Base-by-base conservation (phyloP, 495 filamentous ascomycete species). In the Penicillium samsonianum region DNA sequence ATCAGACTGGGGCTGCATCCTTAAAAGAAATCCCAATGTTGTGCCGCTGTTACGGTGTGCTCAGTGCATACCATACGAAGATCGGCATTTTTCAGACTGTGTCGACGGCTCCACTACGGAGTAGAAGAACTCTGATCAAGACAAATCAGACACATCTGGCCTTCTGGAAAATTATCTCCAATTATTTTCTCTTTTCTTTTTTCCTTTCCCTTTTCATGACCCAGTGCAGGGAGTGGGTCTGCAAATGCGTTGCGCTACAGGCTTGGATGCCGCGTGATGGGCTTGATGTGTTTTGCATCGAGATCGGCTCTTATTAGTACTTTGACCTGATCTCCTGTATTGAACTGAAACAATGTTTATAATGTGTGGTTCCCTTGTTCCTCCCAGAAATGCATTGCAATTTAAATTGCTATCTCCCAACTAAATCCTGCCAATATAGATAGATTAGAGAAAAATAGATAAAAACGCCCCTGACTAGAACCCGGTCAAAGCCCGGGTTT, bases 211-310 rank as follows among this genome's bases (percentile, higher is more conserved):
- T 51, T 53, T 60, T 47, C 41, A 54, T 62, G 56, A n/a, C n/a
- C n/a, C n/a, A n/a, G 60, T 66, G 65, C 60, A 68, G 58, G 46
- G 61, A 60, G 65, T 66, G 66, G 66, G 54, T 38, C 58, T 64
- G 50, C 50, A 61, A 63, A 56, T 68, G 57, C 57, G 57, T 63
- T 58, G 58, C 63, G 58, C 55, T 59, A 57, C 51, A 37, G 50
- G 37, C 53, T 58, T 59, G 58, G 54, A 61, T 53, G 55, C 56
- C 49, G 57, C 54, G 61, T 46, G 47, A 62, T 57, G 26, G 49
- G 49, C 38, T 41, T 52, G 54, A 58, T 62, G 62, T 55, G 58
- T 54, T 60, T 49, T 51, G 58, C 59, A 62, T 47, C n/a, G 4
- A 40, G 53, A 55, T 55, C 53, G 33, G 28, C 28, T 53, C 11